Base-by-base conservation (phyloP, 2,329 filamentous ascomycete genomes). In the Ambrosiella cleistominuta region DNA sequence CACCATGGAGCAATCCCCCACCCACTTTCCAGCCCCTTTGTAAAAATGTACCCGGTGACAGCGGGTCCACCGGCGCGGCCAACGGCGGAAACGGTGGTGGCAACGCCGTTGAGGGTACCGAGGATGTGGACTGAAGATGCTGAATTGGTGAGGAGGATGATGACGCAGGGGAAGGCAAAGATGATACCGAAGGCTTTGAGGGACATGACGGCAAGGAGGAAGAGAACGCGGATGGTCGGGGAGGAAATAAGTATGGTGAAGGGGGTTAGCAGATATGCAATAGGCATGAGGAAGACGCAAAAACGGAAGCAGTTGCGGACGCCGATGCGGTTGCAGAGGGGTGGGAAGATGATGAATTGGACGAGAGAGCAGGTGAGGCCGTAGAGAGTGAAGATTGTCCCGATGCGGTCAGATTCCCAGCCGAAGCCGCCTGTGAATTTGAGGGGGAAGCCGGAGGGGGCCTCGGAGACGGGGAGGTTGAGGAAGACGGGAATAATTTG, bases 101-200 rank as follows among this genome's bases (percentile, higher is more conserved):
- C 90, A 61, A 95, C 82, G 2, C 91, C 93, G 66, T 97, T 97
- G 58, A 97, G 72, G 0, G 90, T 96, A 1, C 89, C 90, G 4
- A 97, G 77, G 8, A 95, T 79, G 49, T 78, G 74, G 13, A 95
- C 72, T 57, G 84, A 89, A 0, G 76, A 71, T 3, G 88, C 88
- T 8, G 84, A 88, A 70, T 96, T 96, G 36, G 90, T 96, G 42
- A 97, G 77, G 53, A 97, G 75, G 64, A 97, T 96, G 5, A 88
- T 95, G 35, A 80, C 84, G 65, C 87, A 93, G 0, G 93, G 91
- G 67, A 96, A 96, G 0, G 85, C 85, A 65, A 96, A 84, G 62
- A 94, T 93, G 60, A 83, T 81, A 44, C 78, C 80, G 57, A 86
- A 77, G 8, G 85, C 83, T 68, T 95, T 94, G 65, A 83, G 64